Evolutionary conservation across 306 rosid genomes (phyloP).

Genomic region (Acacia crassicarpa): DNA sequence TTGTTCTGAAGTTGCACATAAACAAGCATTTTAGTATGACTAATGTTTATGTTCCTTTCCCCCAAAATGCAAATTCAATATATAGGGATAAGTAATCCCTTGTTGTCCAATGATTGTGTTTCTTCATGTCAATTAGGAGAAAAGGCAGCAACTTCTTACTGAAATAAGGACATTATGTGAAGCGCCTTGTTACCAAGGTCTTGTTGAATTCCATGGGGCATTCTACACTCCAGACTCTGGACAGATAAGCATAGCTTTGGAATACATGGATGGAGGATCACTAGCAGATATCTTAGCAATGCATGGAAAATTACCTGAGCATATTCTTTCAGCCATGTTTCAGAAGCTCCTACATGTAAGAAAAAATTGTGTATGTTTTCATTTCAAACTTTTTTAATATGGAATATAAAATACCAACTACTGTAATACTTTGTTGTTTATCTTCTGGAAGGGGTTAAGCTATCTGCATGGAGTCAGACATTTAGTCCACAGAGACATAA

Average conservation of each 20-base stretch:
- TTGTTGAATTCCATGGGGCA: constrained; percentile 97
- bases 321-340: constrained; percentile 82
- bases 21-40: constrained; percentile 9
- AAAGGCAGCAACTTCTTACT: constrained; percentile 94
- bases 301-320: constrained; percentile 76
- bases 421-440: constrained; percentile 23
- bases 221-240: constrained; percentile 97
- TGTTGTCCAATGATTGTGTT: constrained; percentile 14
- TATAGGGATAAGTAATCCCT: background rate
- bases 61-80: background rate
- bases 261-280: constrained; percentile 98
- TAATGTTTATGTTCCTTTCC: background rate
- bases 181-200: constrained; percentile 92
- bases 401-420: constrained; percentile 6
- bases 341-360: constrained; percentile 81
- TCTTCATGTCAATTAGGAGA: constrained; percentile 61
- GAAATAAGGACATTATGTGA: constrained; percentile 95
- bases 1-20: constrained; percentile 11
- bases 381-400: constrained; percentile 19
- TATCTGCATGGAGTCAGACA: constrained; percentile 90
- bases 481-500: constrained; percentile 95
- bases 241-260: constrained; percentile 96
- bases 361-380: constrained; percentile 26
- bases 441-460: constrained; percentile 71
- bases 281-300: constrained; percentile 75